These are phyloP conservation scores for Mycena galericulata DNA, from an alignment of 768 basidiomycete genomes.

Conservation along the genomic window DNA sequence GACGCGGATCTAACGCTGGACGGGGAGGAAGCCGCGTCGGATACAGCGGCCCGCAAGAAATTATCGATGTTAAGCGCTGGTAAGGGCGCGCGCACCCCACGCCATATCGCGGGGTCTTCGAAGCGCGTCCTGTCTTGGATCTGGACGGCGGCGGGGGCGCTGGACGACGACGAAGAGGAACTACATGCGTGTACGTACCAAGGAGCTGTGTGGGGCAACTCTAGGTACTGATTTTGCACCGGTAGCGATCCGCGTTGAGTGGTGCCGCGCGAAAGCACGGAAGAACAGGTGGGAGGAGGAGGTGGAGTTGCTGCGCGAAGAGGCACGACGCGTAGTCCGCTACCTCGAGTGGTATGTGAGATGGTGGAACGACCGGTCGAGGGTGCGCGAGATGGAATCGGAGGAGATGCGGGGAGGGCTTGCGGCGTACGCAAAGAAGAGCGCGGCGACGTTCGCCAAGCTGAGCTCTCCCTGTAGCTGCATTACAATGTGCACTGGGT, in stretches of 20 bases:
- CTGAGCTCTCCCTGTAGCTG: too few relatives aligned
- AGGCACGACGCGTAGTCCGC: conserved; percentile 20
- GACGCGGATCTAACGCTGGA: too few relatives aligned
- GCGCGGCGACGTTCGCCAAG: background rate
- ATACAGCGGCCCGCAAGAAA: too few relatives aligned
- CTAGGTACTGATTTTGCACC: background rate
- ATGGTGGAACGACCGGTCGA: background rate
- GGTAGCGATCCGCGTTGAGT: conserved; percentile 31
- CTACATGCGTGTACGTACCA: background rate
- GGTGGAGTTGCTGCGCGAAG: conserved; percentile 28
- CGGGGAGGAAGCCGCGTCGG: too few relatives aligned
- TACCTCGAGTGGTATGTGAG: conserved; percentile 11
- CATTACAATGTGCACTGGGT: too few relatives aligned
- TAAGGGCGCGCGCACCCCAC: too few relatives aligned
- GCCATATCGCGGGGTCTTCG: background rate
- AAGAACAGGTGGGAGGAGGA: conserved; percentile 23
- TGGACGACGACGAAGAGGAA: background rate
- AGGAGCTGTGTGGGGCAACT: too few relatives aligned
- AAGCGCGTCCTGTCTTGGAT: background rate
- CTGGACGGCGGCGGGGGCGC: background rate
- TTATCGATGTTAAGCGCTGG: too few relatives aligned
- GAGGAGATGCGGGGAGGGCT: background rate
- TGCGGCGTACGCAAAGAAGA: conserved; percentile 4
- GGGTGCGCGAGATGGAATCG: background rate
- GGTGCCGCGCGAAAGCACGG: conserved; percentile 20